These are phyloP conservation scores for Phytophthora tentaculata DNA, from an alignment of 352 stramenopile species.

Conservation along the genomic window DNA sequence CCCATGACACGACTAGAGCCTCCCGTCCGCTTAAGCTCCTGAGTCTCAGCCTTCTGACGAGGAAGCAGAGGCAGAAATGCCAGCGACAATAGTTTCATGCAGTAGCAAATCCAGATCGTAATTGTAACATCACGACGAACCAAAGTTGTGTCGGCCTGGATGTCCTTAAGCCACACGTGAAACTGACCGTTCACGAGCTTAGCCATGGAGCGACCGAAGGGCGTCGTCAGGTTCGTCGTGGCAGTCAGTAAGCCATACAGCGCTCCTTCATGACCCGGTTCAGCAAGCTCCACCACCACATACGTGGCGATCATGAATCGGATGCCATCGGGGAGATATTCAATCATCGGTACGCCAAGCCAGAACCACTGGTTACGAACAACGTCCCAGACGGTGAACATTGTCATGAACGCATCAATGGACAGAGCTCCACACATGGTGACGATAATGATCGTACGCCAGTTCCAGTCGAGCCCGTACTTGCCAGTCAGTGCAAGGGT, in stretches of 20 bases:
- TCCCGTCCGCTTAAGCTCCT: slow-evolving; percentile 44
- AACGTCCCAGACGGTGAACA: slow-evolving; percentile 55
- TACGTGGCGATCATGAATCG: slow-evolving; percentile 66
- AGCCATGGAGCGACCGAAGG: slow-evolving; percentile 46
- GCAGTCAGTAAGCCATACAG: slow-evolving; percentile 60
- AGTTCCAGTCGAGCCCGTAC: slow-evolving; percentile 62
- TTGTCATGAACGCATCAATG: slow-evolving; percentile 54
- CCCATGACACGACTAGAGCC: slow-evolving; percentile 45
- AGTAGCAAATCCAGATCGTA: slow-evolving; percentile 60
- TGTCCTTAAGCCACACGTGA: slow-evolving; percentile 53
- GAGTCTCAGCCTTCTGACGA: slow-evolving; percentile 49
- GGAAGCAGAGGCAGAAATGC: slow-evolving; percentile 53
- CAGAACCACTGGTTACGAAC: slow-evolving; percentile 66
- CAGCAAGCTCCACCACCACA: slow-evolving; percentile 59
- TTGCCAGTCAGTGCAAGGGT: slow-evolving; percentile 46
- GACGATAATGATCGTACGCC: slow-evolving; percentile 43
- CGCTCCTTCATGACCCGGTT: slow-evolving; percentile 52
- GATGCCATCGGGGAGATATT: slow-evolving; percentile 51
- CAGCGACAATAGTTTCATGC: slow-evolving; percentile 57
- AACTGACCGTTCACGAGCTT: slow-evolving; percentile 60
- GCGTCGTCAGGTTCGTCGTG: slow-evolving; percentile 48
- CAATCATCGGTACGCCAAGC: slow-evolving; percentile 55
- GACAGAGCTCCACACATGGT: slow-evolving; percentile 41
- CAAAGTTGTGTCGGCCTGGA: slow-evolving; percentile 47
- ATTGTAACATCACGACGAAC: slow-evolving; percentile 62